Evolutionary conservation across 352 stramenopile species (phyloP).

Genomic region (Globisporangium parvum): DNA sequence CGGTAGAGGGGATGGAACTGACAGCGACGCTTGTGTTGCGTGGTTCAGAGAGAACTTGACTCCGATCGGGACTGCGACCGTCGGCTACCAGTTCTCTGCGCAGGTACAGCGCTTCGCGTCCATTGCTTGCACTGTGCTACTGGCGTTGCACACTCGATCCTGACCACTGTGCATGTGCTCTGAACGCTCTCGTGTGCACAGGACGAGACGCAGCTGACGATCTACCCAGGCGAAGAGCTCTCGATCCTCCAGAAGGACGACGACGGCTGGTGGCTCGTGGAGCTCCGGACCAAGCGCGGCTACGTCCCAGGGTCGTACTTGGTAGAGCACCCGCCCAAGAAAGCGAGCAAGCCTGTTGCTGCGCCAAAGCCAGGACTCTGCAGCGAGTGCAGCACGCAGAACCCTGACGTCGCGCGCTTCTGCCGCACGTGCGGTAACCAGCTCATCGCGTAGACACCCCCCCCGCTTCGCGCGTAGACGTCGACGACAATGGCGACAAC

Average conservation of each 20-base stretch:
- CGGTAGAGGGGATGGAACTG: not conserved
- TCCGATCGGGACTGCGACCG: constrained; percentile 45
- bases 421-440: constrained; percentile 78
- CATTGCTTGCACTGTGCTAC: too few species aligned
- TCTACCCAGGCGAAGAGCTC: constrained; percentile 71
- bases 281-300: constrained; percentile 55
- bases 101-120: constrained; percentile 12
- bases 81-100: constrained; percentile 72
- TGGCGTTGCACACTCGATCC: too few species aligned
- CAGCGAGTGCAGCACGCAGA: constrained; percentile 64
- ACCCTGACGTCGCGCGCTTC: constrained; percentile 69
- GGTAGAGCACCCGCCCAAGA: constrained; percentile 56
- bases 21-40: too few species aligned
- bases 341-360: constrained; percentile 22
- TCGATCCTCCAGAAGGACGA: constrained; percentile 81
- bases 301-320: constrained; percentile 82
- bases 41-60: constrained; percentile 37
- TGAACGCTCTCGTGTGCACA: constrained; percentile 10
- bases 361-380: constrained; percentile 38
- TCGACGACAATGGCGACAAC: too few species aligned
- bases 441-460: constrained; percentile 37
- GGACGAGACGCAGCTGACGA: constrained; percentile 81
- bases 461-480: too few species aligned
- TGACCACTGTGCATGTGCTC: not conserved
- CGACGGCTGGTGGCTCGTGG: constrained; percentile 82